Base-by-base conservation (phyloP, 805 yeast species). In the Metschnikowia similis region DNA sequence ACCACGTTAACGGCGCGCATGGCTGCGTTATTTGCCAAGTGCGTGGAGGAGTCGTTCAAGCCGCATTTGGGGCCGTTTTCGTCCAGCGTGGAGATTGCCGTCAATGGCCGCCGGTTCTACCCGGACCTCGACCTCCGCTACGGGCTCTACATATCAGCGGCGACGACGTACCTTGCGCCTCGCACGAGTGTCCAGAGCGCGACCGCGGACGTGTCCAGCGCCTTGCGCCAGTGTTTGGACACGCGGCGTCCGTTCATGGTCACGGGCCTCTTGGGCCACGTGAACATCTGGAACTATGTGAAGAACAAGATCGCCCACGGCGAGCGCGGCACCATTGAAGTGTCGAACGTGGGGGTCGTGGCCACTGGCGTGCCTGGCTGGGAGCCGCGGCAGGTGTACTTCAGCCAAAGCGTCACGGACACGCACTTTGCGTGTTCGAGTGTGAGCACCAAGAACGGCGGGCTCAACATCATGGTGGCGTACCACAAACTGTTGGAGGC, bases 61-160 rank as follows among this genome's bases (percentile, higher is more conserved):
- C 48, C 56, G 9, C 34, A 32, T 9, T 17, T 48, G 31, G 50
- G 50, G 4, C 6, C 16, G 14, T 9, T 51, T 48, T 39, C 48
- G 42, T n/a, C 56, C 43, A 39, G 28, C 41, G n/a, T 41, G 38
- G 27, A 51, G 36, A 28, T 37, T 48, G 35, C 38, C 40, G 26
- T 56, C 6, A 47, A 52, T 17, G 59, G 59, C 28, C 50, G 59
- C 8, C 35, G 56, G 11, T 54, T 31, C 26, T 50, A 34, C 21
- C 59, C 59, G 6, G 47, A 36, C 8, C 6, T 44, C 11, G 35
- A 48, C 28, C 41, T 47, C 2, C 48, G 52, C 10, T 56, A 50
- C 35, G 58, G 58, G 6, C 45, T 54, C 6, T 55, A 45, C 38
- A 41, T 55, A 9, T 26, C 56, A 8, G 36, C 41, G 1, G 43